Conservation (phyloP, 345 rosid species). For the Pseudoturritis turrita region DNA sequence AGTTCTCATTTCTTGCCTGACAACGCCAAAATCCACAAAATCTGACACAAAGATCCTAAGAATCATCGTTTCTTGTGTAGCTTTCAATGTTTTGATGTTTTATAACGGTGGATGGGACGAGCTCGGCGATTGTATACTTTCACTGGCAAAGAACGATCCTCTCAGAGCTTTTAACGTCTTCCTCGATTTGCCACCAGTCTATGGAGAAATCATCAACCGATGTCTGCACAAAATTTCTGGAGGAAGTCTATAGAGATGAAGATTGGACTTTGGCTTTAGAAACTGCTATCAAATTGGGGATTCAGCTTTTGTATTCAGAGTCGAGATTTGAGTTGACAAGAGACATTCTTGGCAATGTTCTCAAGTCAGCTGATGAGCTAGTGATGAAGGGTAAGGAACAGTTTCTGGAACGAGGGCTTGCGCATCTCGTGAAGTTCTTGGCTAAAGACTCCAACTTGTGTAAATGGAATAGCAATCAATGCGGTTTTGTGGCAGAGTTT, state of each 20-base stretch:
- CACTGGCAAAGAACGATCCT: neutral
- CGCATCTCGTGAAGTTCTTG: neutral
- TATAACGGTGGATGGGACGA: neutral
- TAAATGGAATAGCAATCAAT: neutral
- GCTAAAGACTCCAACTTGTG: neutral
- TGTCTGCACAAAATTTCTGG: neutral
- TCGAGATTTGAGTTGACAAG: neutral
- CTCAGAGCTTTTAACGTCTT: neutral
- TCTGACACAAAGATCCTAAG: neutral
- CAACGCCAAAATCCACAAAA: neutral
- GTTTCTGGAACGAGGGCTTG: neutral
- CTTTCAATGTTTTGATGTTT: neutral
- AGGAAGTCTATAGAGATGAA: neutral
- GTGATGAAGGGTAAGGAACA: neutral
- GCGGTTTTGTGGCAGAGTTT: neutral
- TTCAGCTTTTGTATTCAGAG: neutral
- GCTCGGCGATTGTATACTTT: neutral
- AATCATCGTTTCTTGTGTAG: neutral
- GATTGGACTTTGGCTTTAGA: neutral
- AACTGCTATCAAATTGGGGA: slow-evolving; percentile 3
- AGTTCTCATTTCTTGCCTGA: neutral
- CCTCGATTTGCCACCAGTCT: neutral
- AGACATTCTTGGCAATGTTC: neutral
- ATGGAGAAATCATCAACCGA: neutral
- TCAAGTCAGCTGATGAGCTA: neutral